A percentile compares a stretch with the other conserved stretches of the same genome.
These are phyloP conservation scores for Papiliotrema laurentii DNA, from an alignment of 1,284 basidiomycete species.

Conservation along the genomic window DNA sequence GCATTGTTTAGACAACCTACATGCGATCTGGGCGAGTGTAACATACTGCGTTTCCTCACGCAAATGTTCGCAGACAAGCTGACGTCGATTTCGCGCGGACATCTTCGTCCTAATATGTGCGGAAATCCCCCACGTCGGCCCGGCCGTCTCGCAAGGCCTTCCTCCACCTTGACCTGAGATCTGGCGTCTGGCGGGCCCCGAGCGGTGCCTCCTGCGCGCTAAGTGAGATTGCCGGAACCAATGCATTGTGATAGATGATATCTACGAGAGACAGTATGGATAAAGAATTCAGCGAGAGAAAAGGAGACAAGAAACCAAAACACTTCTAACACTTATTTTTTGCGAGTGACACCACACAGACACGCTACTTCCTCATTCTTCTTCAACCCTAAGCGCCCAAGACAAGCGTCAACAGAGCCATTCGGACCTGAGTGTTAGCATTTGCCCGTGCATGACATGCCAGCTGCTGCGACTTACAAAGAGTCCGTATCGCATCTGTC, in stretches of 20 bases:
- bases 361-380: not conserved
- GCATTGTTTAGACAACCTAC: no score
- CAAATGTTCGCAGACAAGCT: no score
- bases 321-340: not conserved
- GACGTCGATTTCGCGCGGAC: no score
- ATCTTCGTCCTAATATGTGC: no score
- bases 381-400: conserved; percentile 48
- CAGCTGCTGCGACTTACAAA: conserved; percentile 65
- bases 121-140: no score
- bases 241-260: not conserved
- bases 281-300: not conserved
- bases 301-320: not conserved
- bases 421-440: conserved; percentile 58
- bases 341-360: not conserved
- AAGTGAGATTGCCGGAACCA: no score
- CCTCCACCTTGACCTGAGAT: no score
- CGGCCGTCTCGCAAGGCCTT: no score
- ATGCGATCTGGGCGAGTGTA: no score
- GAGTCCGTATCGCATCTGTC: conserved; percentile 97
- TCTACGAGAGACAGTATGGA: not conserved
- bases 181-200: no score
- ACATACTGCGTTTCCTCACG: no score
- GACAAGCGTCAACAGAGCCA: conserved; percentile 69
- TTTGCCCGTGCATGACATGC: not conserved
- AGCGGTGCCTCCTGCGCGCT: no score